These are phyloP conservation scores for Vitellaria paradoxa DNA, from an alignment of 179 eudicot species.

Conservation along the genomic window DNA sequence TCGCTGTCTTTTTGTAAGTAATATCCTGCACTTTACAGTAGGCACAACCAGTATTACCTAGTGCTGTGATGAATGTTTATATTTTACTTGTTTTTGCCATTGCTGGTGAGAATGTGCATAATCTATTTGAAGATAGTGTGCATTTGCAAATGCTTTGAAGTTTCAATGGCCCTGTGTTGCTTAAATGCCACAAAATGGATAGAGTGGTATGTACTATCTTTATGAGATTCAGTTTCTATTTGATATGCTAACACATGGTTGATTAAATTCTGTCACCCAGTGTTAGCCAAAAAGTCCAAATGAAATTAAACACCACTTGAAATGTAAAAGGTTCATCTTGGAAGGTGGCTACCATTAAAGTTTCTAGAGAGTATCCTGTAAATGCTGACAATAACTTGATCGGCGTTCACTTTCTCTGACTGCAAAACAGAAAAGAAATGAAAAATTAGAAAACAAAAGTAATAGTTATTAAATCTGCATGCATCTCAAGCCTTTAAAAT, in stretches of 20 bases:
- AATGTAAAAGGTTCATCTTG: neutral
- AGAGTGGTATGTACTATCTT: neutral
- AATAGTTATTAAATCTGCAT: neutral
- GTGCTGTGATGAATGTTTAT: neutral
- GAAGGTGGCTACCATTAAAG: too few relatives aligned
- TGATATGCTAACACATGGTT: neutral
- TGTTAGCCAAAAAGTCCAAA: neutral
- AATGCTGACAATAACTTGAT: slow-evolving; percentile 2
- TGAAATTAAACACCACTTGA: neutral
- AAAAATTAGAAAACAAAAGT: neutral
- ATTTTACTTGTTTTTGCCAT: neutral
- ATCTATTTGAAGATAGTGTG: neutral
- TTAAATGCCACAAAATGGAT: neutral
- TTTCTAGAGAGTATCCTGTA: too few relatives aligned
- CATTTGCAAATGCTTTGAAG: neutral
- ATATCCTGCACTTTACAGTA: neutral
- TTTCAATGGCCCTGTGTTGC: neutral
- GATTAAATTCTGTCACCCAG: neutral
- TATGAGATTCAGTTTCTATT: neutral
- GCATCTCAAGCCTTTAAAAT: neutral
- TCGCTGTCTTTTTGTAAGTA: neutral
- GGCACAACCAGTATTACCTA: neutral
- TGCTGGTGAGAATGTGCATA: neutral
- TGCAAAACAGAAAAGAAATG: neutral
- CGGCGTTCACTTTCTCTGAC: neutral